Base-by-base conservation (phyloP, 2,329 filamentous ascomycete genomes). In the Colletotrichum cuscutae region DNA sequence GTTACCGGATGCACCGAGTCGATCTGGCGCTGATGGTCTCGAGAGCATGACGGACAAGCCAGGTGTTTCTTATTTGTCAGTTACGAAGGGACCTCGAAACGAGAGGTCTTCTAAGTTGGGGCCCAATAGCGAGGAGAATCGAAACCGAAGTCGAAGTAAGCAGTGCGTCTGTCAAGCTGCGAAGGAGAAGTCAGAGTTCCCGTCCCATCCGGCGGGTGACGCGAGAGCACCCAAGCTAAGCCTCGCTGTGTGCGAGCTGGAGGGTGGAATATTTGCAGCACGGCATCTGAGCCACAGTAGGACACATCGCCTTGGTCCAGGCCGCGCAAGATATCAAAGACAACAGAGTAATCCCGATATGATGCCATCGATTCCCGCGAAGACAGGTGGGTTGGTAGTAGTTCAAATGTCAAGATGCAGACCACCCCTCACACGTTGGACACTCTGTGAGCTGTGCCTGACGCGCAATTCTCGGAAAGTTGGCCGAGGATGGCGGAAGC, bases 11-110 rank as follows among this genome's bases (percentile, higher is more conserved):
- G 54, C 32, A 26, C 52, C 65, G 42, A 22, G 69, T 64, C 54
- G 69, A 68, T 72, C 69, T 72, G 65, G 69, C 59, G 69, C 58
- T n/a, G 22, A 42, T 67, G 53, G 30, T 30, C 28, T 19, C n/a
- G 12, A 42, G 15, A 35, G 54, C 42, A 22, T 42, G 12, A 15
- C 13, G 54, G 22, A 59, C 9, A 37, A 6, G 26, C 19, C 32
- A 37, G 53, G 42, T 56, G 7, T 69, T 13, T 63, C 28, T 42
- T 71, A 63, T 68, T 71, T 68, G 64, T 71, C 68, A 58, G n/a
- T 62, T 22, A 26, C 28, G 13, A 60, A 28, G 15, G 15, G 32
- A 28, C 49, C 9, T 12, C 24, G 30, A 9, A n/a, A 26, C 15
- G 15, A 4, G 24, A 28, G 15, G 46, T 13, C 46, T n/a, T 35